Evolutionary conservation across 23 red algal genomes (phyloP).

Genomic region (Gracilaria gracilis): DNA sequence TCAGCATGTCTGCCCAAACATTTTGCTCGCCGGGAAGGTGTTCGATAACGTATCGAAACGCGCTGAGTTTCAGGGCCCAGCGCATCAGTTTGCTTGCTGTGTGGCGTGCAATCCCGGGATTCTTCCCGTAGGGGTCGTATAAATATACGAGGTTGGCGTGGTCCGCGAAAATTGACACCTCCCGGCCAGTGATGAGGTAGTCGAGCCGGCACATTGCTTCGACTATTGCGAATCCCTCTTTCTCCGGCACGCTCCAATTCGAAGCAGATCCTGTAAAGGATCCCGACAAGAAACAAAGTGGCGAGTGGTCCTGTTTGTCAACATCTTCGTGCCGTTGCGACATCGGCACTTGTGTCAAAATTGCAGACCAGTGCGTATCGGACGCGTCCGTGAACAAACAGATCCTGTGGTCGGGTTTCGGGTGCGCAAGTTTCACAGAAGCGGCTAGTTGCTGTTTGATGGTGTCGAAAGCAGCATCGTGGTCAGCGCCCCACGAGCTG

Average conservation of each 20-base stretch:
- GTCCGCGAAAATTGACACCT: conserved; percentile 4
- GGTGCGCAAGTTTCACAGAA: conserved; percentile 16
- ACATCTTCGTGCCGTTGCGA: neutral
- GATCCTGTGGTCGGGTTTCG: neutral
- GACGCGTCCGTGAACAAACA: conserved; percentile 54
- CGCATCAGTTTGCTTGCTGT: conserved; percentile 12
- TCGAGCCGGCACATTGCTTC: conserved; percentile 29
- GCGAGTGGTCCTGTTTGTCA: conserved; percentile 19
- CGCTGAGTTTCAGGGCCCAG: conserved; percentile 10
- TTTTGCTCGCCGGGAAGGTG: conserved; percentile 35
- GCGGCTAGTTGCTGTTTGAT: conserved; percentile 11
- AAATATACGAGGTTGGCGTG: conserved; percentile 34
- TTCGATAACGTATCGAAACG: conserved; percentile 17
- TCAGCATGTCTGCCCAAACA: conserved; percentile 49
- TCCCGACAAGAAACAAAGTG: conserved; percentile 36
- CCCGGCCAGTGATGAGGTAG: neutral
- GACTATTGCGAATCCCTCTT: conserved; percentile 46
- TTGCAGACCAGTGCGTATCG: conserved; percentile 27
- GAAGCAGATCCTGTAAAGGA: conserved; percentile 28
- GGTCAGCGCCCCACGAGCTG: conserved; percentile 2
- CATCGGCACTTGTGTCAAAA: conserved; percentile 32
- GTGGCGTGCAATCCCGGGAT: conserved; percentile 14
- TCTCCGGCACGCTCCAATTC: conserved; percentile 21
- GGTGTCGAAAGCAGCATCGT: conserved; percentile 22
- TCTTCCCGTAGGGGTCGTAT: neutral